Base-by-base conservation (phyloP, 2,329 filamentous ascomycete genomes). In the Monosporascus sp. region DNA sequence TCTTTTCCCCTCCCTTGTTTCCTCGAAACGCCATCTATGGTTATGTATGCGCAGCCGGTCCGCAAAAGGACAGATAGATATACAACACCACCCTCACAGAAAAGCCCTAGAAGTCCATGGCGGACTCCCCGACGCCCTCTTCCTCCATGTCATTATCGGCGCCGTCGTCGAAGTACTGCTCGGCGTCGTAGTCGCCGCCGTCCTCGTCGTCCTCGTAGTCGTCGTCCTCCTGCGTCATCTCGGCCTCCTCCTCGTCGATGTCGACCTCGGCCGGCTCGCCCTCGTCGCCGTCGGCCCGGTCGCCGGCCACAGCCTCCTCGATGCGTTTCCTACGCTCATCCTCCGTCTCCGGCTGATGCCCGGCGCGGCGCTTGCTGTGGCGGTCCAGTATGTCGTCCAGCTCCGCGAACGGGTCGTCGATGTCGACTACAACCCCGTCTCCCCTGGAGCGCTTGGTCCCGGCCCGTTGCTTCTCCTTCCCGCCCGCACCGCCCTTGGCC, bases 121-220 rank as follows among this genome's bases (percentile, higher is more conserved):
- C 60, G n/a, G 56, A 68, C 7, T 69, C 70, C 7, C 67, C 72
- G 26, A 67, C 78, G 37, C 79, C 81, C 24, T 79, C 80, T 7
- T 76, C 77, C 9, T 77, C 77, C 3, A 48, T 76, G 50, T 79
- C 75, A 24, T 82, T 79, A n/a, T 72, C 70, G 56, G 80, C 78
- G 14, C 79, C 79, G 24, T 76, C 79, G 55, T 84, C 81, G 63
- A 84, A 84, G 68, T 84, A 84, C 9, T 74, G 74, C 61, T 85
- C 81, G 2, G 81, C 81, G 45, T 84, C 78, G 63, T 85, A 85
- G 55, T 84, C 81, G 7, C 81, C 81, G 1, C 78, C 81, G 48
- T 81, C 79, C 54, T 83, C 79, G 52, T 84, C 81, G 48, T 84
- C 72, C 37, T 66, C 69, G 8, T 70, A 76, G 49, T 80, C 78